Base-by-base conservation (phyloP, 2,329 filamentous ascomycete species). In the Dissoconium aciculare region DNA sequence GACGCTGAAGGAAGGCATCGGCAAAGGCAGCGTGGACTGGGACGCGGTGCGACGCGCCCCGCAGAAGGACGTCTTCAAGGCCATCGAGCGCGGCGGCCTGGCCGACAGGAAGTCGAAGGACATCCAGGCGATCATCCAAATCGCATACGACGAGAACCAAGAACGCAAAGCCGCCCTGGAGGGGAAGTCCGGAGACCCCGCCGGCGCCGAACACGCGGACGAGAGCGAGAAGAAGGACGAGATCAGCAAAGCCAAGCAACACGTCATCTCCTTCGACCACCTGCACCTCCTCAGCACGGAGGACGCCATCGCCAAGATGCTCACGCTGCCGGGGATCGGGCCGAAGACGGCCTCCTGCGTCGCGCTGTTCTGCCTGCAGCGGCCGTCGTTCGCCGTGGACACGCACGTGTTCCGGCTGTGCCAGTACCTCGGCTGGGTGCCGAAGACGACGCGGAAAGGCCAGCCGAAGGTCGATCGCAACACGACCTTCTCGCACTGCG, bases 11-110 rank as follows among this genome's bases (percentile, higher is more conserved):
- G 60, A 67, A 25, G 72, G 77, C 5, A 57, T 76, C 6, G 77
- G 76, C 4, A 72, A 75, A 42, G 76, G 75, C 3, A 80, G 75
- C 32, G 74, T 84, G 5, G 62, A 84, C 48, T 87, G 78, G 77
- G 70, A 82, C 42, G 71, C 69, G 6, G 74, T 85, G 2, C 68
- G 72, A 13, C 52, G 58, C 15, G 69, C 74, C 2, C 53, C 69
- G 1, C 50, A 69, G 4, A 59, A 67, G 23, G 69, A 77, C 4
- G 60, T 89, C n/a, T 69, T 68, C 27, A 58, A 75, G 30, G 69
- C 78, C 0, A 83, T 89, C 46, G 73, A 71, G 42, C 56, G 59
- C 5, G 80, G 79, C 6, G 83, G 83, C 0, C 59, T 85, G 2
- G 76, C 72, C 2, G 66, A 69, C n/a, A 62, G 64, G 11, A 89